Percentiles rank a stretch among this genome's conserved stretches.
Evolutionary conservation across 352 stramenopile species (phyloP).

Genomic region (Phytophthora aleatoria): DNA sequence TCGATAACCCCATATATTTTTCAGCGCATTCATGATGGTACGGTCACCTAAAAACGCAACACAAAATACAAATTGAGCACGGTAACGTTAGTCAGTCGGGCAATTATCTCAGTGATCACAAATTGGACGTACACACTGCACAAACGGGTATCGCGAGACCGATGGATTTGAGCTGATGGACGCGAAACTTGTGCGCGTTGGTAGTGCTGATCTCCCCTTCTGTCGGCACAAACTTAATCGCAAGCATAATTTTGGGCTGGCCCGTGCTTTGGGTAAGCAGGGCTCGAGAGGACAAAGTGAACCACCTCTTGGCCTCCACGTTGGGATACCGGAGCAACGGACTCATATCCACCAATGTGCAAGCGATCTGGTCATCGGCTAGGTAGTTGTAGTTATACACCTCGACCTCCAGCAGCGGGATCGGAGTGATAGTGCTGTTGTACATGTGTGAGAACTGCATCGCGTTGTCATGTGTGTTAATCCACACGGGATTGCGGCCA

Average conservation of each 20-base stretch:
- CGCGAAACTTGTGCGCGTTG: slow-evolving; percentile 86
- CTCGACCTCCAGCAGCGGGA: slow-evolving; percentile 83
- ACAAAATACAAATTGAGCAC: slow-evolving; percentile 18
- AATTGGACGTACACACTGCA: slow-evolving; percentile 60
- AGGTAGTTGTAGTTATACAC: slow-evolving; percentile 89
- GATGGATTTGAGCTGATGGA: slow-evolving; percentile 88
- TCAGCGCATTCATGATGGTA: slow-evolving; percentile 86
- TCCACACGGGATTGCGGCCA: slow-evolving; percentile 78
- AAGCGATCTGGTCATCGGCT: slow-evolving; percentile 80
- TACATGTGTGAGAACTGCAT: slow-evolving; percentile 91
- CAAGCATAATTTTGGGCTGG: slow-evolving; percentile 69
- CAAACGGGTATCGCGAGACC: slow-evolving; percentile 82
- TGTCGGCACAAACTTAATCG: slow-evolving; percentile 78
- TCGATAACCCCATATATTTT: slow-evolving; percentile 80
- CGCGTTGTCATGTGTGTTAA: slow-evolving; percentile 69
- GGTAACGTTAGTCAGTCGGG: background rate
- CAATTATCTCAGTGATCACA: background rate
- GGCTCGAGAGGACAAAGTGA: slow-evolving; percentile 71
- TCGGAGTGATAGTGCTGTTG: slow-evolving; percentile 88
- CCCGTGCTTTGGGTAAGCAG: slow-evolving; percentile 53
- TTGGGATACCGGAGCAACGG: slow-evolving; percentile 79
- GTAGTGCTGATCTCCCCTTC: slow-evolving; percentile 59
- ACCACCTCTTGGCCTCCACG: slow-evolving; percentile 77
- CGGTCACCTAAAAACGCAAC: slow-evolving; percentile 52
- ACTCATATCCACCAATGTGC: slow-evolving; percentile 80